Conservation (phyloP, 305 asterid genomes). For the Fraxinus floribunda region DNA sequence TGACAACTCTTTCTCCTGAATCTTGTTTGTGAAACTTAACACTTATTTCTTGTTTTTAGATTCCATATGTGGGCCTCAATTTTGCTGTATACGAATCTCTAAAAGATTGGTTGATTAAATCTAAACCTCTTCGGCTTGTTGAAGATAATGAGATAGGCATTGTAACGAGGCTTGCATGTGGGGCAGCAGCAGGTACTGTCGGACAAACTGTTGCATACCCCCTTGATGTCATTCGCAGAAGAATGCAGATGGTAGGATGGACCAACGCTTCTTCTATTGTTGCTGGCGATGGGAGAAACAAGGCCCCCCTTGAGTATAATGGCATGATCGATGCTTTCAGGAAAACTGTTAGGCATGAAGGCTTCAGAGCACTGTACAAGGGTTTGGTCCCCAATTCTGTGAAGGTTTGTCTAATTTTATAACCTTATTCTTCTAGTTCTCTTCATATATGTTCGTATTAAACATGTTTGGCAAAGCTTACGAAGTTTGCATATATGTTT, state of each 20-base stretch:
- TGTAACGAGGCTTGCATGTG: conserved; percentile 79
- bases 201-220: conserved; percentile 98
- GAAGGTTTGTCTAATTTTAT: conserved; percentile 55
- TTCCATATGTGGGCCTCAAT: conserved; percentile 94
- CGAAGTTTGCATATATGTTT: neutral
- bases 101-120: conserved; percentile 75
- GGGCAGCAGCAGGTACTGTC: conserved; percentile 93
- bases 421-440: neutral
- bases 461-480: neutral
- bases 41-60: conserved; percentile 43
- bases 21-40: conserved; percentile 16
- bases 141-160: conserved; percentile 81
- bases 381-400: conserved; percentile 93
- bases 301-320: conserved; percentile 61
- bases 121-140: conserved; percentile 57
- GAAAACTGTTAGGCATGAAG: conserved; percentile 85
- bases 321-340: conserved; percentile 92
- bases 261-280: conserved; percentile 74
- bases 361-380: conserved; percentile 79
- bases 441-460: neutral
- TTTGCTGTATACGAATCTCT: conserved; percentile 92
- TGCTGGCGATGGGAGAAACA: conserved; percentile 72
- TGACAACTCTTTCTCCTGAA: neutral
- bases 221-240: conserved; percentile 85
- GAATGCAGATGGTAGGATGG: conserved; percentile 99